Evolutionary conservation across 129 eudicot species (phyloP).

Genomic region (Solidago caesia): DNA sequence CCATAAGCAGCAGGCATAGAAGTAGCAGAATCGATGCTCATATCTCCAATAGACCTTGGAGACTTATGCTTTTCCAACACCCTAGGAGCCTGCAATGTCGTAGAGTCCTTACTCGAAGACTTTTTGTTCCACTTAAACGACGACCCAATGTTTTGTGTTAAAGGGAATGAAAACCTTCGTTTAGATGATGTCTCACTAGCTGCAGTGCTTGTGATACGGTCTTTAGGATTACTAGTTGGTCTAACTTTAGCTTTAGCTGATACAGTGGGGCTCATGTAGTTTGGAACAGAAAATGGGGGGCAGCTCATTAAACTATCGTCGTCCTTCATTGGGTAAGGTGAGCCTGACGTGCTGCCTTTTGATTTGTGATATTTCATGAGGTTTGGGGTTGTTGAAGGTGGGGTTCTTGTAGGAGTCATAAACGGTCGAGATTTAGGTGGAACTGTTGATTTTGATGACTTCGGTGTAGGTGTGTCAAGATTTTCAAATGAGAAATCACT

Average conservation of each 20-base stretch:
- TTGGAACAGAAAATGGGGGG: slow-evolving; percentile 93
- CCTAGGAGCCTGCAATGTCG: slow-evolving; percentile 41
- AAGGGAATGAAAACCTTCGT: slow-evolving; percentile 78
- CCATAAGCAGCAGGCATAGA: slow-evolving; percentile 88
- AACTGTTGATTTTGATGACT: slow-evolving; percentile 52
- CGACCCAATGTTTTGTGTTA: slow-evolving; percentile 59
- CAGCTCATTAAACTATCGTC: slow-evolving; percentile 94
- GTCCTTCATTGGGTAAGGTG: slow-evolving; percentile 57
- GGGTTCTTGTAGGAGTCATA: slow-evolving; percentile 54
- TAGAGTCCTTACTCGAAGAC: slow-evolving; percentile 47
- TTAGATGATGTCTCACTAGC: slow-evolving; percentile 49
- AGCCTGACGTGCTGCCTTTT: slow-evolving; percentile 42
- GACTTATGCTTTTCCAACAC: slow-evolving; percentile 54
- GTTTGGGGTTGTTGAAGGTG: slow-evolving; percentile 50
- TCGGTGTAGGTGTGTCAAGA: slow-evolving; percentile 57
- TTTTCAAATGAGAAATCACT: slow-evolving; percentile 35
- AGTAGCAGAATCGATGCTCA: slow-evolving; percentile 72
- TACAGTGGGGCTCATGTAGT: slow-evolving; percentile 79
- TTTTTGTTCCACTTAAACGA: slow-evolving; percentile 81
- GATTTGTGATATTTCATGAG: slow-evolving; percentile 39
- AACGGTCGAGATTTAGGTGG: slow-evolving; percentile 39
- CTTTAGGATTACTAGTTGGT: slow-evolving; percentile 59
- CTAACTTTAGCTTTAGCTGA: slow-evolving; percentile 91
- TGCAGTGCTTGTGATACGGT: slow-evolving; percentile 50
- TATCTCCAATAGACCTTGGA: slow-evolving; percentile 55